Percentiles rank a stretch among this genome's conserved stretches.
Conservation (phyloP, 129 eudicot genomes). For the Rutidosis leptorrhynchoides region DNA sequence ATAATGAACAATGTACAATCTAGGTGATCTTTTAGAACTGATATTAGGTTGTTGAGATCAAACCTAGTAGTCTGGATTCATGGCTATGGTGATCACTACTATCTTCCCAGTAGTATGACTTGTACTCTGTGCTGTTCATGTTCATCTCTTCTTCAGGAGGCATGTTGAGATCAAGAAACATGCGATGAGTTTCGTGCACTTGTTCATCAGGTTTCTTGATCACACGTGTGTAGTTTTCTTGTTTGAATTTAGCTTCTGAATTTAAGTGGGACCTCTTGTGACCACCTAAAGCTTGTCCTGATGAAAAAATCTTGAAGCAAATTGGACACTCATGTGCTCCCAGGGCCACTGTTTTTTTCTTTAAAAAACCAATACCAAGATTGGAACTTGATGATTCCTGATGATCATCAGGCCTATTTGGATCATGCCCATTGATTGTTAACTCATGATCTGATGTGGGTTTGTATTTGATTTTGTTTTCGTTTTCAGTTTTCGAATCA, state of each 20-base stretch:
- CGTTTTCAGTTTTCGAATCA: constrained; percentile 33
- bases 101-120: constrained; percentile 60
- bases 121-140: constrained; percentile 43
- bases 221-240: constrained; percentile 26
- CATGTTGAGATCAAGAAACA: constrained; percentile 79
- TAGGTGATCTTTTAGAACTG: constrained; percentile 14
- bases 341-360: constrained; percentile 19
- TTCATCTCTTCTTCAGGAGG: constrained; percentile 59
- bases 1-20: constrained; percentile 30
- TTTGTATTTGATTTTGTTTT: constrained; percentile 31
- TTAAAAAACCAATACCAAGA: constrained; percentile 31
- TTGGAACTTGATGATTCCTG: constrained; percentile 34
- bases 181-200: constrained; percentile 32
- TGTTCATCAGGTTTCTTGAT: constrained; percentile 26
- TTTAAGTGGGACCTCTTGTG: constrained; percentile 80
- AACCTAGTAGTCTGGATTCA: constrained; percentile 41
- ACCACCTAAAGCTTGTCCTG: constrained; percentile 95
- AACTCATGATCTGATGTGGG: constrained; percentile 26
- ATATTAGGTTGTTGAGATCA: constrained; percentile 24
- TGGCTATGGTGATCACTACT: constrained; percentile 46
- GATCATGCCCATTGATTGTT: constrained; percentile 24
- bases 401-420: constrained; percentile 25
- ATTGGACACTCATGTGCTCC: constrained; percentile 71
- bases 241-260: constrained; percentile 51
- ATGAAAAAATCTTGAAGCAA: constrained; percentile 78